Conservation (phyloP, 768 basidiomycete species). For the Mycena alexandri region DNA sequence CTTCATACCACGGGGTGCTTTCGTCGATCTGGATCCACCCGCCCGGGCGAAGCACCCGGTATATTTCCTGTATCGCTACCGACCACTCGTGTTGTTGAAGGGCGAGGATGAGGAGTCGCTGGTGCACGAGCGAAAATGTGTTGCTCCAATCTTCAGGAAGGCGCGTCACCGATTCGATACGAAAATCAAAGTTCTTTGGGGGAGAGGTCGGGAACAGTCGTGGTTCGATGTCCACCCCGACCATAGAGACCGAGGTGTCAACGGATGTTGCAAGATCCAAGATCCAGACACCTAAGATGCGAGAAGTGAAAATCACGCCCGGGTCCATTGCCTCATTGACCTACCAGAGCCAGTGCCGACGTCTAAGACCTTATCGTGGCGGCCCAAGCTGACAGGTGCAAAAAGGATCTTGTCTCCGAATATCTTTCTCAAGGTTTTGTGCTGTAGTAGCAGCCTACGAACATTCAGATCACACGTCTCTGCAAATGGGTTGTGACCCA, state of each 20-base stretch:
- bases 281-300: constrained; percentile 14
- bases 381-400: constrained; percentile 22
- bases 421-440: constrained; percentile 25
- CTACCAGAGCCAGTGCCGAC: constrained; percentile 31
- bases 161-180: constrained; percentile 21
- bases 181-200: constrained; percentile 27
- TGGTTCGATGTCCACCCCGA: constrained; percentile 32
- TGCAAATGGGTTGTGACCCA: neutral
- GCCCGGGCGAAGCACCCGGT: constrained; percentile 36
- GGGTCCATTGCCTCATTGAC: neutral
- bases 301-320: neutral
- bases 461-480: constrained; percentile 1
- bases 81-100: constrained; percentile 31
- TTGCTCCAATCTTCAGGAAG: constrained; percentile 32
- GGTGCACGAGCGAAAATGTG: constrained; percentile 36
- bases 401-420: constrained; percentile 31
- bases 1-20: constrained; percentile 15
- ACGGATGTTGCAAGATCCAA: constrained; percentile 25
- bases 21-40: constrained; percentile 38
- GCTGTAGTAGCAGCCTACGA: constrained; percentile 27
- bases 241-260: constrained; percentile 32
- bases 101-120: constrained; percentile 34
- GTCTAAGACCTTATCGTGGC: constrained; percentile 29
- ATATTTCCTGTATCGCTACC: constrained; percentile 25
- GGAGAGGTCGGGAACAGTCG: constrained; percentile 26